Base-by-base conservation (phyloP, 495 filamentous ascomycete genomes). In the Lepraria neglecta region DNA sequence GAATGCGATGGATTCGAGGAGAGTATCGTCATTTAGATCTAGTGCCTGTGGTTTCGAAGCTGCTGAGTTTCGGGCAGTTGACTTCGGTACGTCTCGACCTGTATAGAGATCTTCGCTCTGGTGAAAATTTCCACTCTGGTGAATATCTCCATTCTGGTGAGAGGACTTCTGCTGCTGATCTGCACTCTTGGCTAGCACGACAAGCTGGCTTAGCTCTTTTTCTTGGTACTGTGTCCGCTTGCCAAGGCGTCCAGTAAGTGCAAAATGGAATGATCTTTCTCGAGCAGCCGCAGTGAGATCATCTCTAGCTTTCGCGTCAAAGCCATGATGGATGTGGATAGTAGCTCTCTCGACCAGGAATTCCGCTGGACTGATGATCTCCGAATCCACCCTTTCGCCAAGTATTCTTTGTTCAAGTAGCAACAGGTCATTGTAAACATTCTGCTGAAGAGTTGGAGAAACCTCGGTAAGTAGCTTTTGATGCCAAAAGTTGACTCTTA, bases 151-250 rank as follows among this genome's bases (percentile, higher is more conserved):
- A 9, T 2, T 27, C 3, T 28, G 10, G 28, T 14, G 50, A 19
- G 31, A 21, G 10, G 12, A 27, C 15, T 54, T 56, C n/a, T 66
- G 45, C 3, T 53, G 48, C 40, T 69, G 65, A 40, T 75, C 74
- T 1, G 69, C 71, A 69, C 91, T 97, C 71, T 84, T 88, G 0
- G 95, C 94, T 42, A 97, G 73, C 11, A 99, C 91, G 3, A 99
- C 88, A 15, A 99, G 78, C 72, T 97, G 94, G 66, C 89, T 95
- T 65, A 85, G 86, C 67, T 91, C 90, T 24, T 86, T 88, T 62
- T 94, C 81, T 73, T 99, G 94, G 69, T 89, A 99, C 69, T 86
- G 90, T 2, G 94, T 99, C 60, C 94, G 78, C 75, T 96, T 97
- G 47, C 91, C 94, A 65, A 97, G 65, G 24, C 85, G 82, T 15